phyloP scores from a whole-genome alignment of 176 grass and related monocot species.

The Bothriochloa decipiens region DNA sequence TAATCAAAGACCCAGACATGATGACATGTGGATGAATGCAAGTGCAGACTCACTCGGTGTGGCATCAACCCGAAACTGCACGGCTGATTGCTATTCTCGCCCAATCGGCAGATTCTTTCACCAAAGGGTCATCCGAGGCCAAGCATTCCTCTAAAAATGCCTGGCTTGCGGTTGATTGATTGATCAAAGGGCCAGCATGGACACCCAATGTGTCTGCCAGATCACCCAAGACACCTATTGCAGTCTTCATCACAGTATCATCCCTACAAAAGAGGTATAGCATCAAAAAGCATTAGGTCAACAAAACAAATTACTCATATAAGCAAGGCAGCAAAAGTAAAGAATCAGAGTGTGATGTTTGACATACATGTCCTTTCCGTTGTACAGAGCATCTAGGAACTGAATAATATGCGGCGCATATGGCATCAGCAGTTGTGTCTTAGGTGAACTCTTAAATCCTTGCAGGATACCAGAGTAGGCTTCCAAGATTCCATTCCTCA shows the following conservation, averaged over 20 bases:
- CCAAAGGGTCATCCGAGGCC: constrained; percentile 69
- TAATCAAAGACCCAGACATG: constrained; percentile 62
- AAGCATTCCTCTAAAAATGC: constrained; percentile 85
- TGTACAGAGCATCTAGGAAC: constrained; percentile 78
- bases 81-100: constrained; percentile 74
- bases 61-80: constrained; percentile 74
- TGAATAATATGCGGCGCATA: constrained; percentile 75
- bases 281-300: constrained; percentile 3
- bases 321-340: constrained; percentile 1
- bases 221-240: constrained; percentile 83
- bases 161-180: constrained; percentile 66
- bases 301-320: neutral
- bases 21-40: constrained; percentile 60
- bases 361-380: constrained; percentile 80
- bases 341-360: constrained; percentile 18
- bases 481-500: constrained; percentile 87
- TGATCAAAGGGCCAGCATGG: constrained; percentile 72
- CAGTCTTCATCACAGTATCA: constrained; percentile 93
- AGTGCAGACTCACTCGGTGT: constrained; percentile 53
- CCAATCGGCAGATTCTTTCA: constrained; percentile 89
- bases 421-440: constrained; percentile 69
- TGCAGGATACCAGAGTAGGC: constrained; percentile 95
- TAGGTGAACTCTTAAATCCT: constrained; percentile 82
- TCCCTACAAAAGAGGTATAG: constrained; percentile 54
- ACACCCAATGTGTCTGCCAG: constrained; percentile 79